Base-by-base conservation (phyloP, 2,329 filamentous ascomycete genomes). In the Alternaria sp. region DNA sequence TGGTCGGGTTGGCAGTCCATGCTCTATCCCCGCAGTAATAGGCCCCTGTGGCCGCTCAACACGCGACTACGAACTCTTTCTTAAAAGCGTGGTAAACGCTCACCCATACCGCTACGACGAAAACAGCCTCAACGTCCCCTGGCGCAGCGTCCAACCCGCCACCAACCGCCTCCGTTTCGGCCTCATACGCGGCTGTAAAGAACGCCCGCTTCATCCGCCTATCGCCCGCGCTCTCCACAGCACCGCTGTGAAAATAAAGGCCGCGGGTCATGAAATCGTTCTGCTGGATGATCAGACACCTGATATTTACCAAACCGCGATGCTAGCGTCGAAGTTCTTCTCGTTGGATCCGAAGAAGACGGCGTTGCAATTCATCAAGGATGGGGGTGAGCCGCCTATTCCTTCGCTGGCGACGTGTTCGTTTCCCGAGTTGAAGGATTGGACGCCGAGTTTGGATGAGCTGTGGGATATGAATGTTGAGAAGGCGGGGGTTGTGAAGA, bases 181-280 rank as follows among this genome's bases (percentile, higher is more conserved):
- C 0, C 61, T 86, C 1, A 66, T 85, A 10, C 56, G 78, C 2
- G 81, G 82, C 42, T 82, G 85, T 61, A 72, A 78, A 0, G 70
- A 80, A 2, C 81, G 81, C 29, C 83, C 82, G 0, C 72, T 86
- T 0, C 83, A 85, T 24, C 84, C 85, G 0, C 81, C 84, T 0
- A 78, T 86, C 1, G 77, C 75, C 1, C 76, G 82, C 2, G 76
- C 81, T 1, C 59, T 86, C 1, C 72, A 80, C 5, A 71, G 66
- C 0, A 82, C 81, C 0, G 71, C 78, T 0, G 69, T 72, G 0
- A 66, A 64, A 0, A 67, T 87, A 3, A 66, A 74, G 33, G 70
- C 66, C 0, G 77, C 78, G 0, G 85, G 84, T 0, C 82, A 86
- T 60, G 71, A 69, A 0, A 67, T 86, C 0, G 58, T 72, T 0